Evolutionary conservation across 768 basidiomycete species (phyloP).

Genomic region (Nevesoporus exiguus): DNA sequence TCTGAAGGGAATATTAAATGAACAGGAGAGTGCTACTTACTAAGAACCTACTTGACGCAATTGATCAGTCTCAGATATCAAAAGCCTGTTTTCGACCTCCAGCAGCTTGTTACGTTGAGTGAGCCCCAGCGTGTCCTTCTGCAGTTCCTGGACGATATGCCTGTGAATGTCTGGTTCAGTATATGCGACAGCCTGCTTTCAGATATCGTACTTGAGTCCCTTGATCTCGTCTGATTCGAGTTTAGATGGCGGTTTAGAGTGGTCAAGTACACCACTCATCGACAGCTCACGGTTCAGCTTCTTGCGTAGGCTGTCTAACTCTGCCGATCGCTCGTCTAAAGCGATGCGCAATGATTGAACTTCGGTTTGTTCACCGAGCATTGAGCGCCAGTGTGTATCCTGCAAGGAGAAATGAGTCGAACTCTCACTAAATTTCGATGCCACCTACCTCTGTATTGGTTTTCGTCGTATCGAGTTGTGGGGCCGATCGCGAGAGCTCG

Average conservation of each 20-base stretch:
- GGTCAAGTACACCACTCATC: slow-evolving; percentile 38
- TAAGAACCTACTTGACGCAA: slow-evolving; percentile 57
- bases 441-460: slow-evolving; percentile 22
- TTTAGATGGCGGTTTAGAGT: slow-evolving; percentile 40
- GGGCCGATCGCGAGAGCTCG: slow-evolving; percentile 34
- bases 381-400: slow-evolving; percentile 29
- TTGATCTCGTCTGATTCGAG: slow-evolving; percentile 65
- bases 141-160: slow-evolving; percentile 85
- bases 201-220: slow-evolving; percentile 65
- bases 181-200: neutral
- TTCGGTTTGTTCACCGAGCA: slow-evolving; percentile 30
- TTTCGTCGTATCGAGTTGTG: slow-evolving; percentile 16
- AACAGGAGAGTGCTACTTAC: neutral
- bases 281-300: slow-evolving; percentile 56
- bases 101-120: slow-evolving; percentile 67
- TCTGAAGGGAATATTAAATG: slow-evolving; percentile 39
- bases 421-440: neutral
- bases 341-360: slow-evolving; percentile 30
- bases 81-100: slow-evolving; percentile 70
- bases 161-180: slow-evolving; percentile 34
- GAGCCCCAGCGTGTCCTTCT: slow-evolving; percentile 68
- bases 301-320: slow-evolving; percentile 58
- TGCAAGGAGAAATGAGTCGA: slow-evolving; percentile 4
- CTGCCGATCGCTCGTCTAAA: slow-evolving; percentile 41
- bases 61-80: slow-evolving; percentile 55